Evolutionary conservation across 768 basidiomycete genomes (phyloP), one percentile per base, ranked within the genome.

Genomic region (Neoboletus magnificus): DNA sequence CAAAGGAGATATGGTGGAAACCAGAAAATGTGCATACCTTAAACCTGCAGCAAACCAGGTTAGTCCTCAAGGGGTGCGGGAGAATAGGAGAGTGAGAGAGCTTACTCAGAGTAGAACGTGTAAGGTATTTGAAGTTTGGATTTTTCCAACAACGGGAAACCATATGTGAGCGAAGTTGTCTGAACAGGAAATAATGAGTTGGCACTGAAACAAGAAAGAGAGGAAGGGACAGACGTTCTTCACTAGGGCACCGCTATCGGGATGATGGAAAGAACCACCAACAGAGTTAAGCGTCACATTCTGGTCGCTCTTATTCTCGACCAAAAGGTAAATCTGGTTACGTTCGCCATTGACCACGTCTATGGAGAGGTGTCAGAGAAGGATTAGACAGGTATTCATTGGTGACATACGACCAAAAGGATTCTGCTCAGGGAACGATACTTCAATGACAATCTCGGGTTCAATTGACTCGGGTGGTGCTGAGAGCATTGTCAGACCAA

Each of bases 331-430:
- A 33, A 93, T 73, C 32, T 79, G 73, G 67, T 91, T 93, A 66
- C 80, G 83, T 76, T 91, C 88, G 55, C 91, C 91, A 62, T 93
- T 93, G 32, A 92, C 84, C 47, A 93, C 75, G 56, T 91, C 91
- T 93, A 64, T n/a, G 58, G 37, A 32, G 22, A 52, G n/a, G 42
- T 37, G 51, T 63, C 37, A 65, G 36, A 35, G 8, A 9, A 43
- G 50, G 59, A 23, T 60, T 63, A 48, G 57, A 25, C 2, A 25
- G 1, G 15, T 3, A 2, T 27, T 39, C 20, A 20, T 32, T 39
- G 22, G 56, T 50, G 48, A 80, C 89, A 60, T 70, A 91, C 90
- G 87, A 63, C 84, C 86, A 63, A 91, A 90, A 1, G 83, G 79
- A 65, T 92, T 91, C 47, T 76, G 76, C 60, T 89, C 86, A 16